These are phyloP conservation scores for Saccharomyces hybrid DNA, from an alignment of 1,139 yeast species.

Conservation along the genomic window DNA sequence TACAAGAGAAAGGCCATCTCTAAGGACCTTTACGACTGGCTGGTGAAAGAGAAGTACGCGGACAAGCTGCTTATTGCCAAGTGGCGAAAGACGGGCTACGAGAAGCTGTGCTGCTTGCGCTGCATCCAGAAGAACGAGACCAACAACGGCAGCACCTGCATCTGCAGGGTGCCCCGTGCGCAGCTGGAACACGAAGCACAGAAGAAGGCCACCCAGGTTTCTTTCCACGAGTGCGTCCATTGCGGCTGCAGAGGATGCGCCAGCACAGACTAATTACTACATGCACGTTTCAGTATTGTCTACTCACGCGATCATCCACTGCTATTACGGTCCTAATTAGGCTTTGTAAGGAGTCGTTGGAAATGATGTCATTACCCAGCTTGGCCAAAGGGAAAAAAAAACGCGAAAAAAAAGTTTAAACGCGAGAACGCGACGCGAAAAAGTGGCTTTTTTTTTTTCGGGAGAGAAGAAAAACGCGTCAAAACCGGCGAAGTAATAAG, in stretches of 20 bases:
- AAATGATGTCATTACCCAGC: neutral
- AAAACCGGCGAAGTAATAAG: neutral
- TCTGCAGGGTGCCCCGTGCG: slow-evolving; percentile 77
- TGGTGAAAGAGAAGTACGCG: slow-evolving; percentile 36
- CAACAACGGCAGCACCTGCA: slow-evolving; percentile 62
- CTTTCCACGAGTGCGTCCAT: slow-evolving; percentile 59
- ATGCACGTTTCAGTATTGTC: neutral
- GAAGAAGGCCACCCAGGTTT: slow-evolving; percentile 16
- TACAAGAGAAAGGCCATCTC: too few species aligned
- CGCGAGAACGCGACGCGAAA: neutral
- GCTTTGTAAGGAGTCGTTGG: neutral
- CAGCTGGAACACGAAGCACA: slow-evolving; percentile 36
- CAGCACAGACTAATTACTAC: slow-evolving; percentile 38
- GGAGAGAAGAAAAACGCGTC: neutral
- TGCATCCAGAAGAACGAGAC: slow-evolving; percentile 66
- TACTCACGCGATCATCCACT: neutral
- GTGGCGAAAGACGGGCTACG: slow-evolving; percentile 90
- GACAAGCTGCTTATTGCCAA: slow-evolving; percentile 69
- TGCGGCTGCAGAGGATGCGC: slow-evolving; percentile 56
- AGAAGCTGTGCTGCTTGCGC: slow-evolving; percentile 71
- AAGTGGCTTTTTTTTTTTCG: neutral
- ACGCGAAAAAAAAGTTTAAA: too few species aligned
- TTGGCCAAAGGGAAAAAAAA: too few species aligned
- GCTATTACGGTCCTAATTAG: neutral
- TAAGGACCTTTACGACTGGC: too few species aligned